Conservation (phyloP, 2,329 filamentous ascomycete species). For the Colletotrichum sp. region DNA sequence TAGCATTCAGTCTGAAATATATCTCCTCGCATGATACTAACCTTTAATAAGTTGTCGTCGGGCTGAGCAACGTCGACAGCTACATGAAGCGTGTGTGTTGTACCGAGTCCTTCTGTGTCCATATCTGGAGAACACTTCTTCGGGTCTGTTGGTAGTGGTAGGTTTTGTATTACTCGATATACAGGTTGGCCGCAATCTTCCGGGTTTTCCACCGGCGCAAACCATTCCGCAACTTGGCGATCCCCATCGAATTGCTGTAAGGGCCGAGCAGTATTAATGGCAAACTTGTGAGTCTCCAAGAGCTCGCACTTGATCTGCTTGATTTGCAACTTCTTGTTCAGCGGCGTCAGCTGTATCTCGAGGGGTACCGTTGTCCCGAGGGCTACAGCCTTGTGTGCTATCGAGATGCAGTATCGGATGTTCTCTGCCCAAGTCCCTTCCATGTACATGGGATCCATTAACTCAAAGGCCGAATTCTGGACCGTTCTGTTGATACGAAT, state of each 20-base stretch:
- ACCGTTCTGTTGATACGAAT: constrained; percentile 1
- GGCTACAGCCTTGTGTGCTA: constrained; percentile 2
- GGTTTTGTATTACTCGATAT: not conserved
- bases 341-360: not conserved
- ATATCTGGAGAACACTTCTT: not conserved
- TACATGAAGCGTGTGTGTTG: not conserved
- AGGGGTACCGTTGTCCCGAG: not conserved
- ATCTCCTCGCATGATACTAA: not conserved
- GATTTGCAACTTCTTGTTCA: not conserved
- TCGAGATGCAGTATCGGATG: not conserved
- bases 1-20: accelerated
- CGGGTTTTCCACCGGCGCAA: not conserved
- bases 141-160: not conserved
- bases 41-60: not conserved
- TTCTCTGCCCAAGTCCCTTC: not conserved
- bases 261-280: not conserved
- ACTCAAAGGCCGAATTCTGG: not conserved
- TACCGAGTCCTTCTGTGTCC: not conserved
- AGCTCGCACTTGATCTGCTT: not conserved
- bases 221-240: not conserved
- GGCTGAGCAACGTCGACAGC: not conserved
- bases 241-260: not conserved
- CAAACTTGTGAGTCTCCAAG: not conserved
- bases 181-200: not conserved
- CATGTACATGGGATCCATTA: constrained; percentile 1